Evolutionary conservation across 768 basidiomycete genomes (phyloP).

Genomic region (Lactarius psammicola): DNA sequence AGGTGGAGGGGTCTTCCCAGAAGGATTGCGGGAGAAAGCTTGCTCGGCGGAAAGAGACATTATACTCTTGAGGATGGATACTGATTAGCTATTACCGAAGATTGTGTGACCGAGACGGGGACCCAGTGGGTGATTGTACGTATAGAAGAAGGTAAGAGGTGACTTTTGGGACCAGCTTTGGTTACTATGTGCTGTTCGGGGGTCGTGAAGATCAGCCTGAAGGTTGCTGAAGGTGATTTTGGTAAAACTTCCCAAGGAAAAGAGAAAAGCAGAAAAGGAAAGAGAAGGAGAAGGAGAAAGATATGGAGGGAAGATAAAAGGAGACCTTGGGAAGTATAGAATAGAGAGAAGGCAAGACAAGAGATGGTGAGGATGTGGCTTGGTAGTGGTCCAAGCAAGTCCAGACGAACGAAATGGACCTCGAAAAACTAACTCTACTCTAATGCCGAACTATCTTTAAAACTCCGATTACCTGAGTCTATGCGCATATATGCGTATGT

Average conservation of each 20-base stretch:
- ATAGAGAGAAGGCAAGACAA: conserved; percentile 20
- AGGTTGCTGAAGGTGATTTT: conserved; percentile 26
- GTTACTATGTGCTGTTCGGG: conserved; percentile 43
- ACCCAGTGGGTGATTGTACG: conserved; percentile 30
- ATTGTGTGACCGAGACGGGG: conserved; percentile 31
- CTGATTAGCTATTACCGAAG: conserved; percentile 80
- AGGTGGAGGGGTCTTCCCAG: conserved; percentile 88
- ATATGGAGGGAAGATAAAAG: conserved; percentile 14
- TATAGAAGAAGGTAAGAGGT: conserved; percentile 35
- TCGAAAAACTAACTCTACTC: conserved; percentile 2
- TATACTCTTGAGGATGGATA: conserved; percentile 64
- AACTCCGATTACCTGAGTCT: conserved; percentile 6
- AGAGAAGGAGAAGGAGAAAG: conserved; percentile 17
- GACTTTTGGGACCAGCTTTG: conserved; percentile 37
- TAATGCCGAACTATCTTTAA: conserved; percentile 16
- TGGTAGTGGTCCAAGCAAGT: conserved; percentile 15
- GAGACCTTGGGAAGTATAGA: conserved; percentile 22
- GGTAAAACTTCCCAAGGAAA: conserved; percentile 31
- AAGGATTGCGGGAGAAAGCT: conserved; percentile 78
- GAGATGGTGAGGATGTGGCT: conserved; percentile 17
- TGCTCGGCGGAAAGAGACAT: conserved; percentile 92
- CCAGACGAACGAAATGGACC: conserved; percentile 6
- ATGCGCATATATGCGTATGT: too few species aligned
- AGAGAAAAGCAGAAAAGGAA: conserved; percentile 31
- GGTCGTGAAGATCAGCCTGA: conserved; percentile 39